Percentiles rank a stretch among this genome's conserved stretches.
These are phyloP conservation scores for Neocallimastix lanati DNA, from an alignment of 192 early-diverging fungal species.

Conservation along the genomic window DNA sequence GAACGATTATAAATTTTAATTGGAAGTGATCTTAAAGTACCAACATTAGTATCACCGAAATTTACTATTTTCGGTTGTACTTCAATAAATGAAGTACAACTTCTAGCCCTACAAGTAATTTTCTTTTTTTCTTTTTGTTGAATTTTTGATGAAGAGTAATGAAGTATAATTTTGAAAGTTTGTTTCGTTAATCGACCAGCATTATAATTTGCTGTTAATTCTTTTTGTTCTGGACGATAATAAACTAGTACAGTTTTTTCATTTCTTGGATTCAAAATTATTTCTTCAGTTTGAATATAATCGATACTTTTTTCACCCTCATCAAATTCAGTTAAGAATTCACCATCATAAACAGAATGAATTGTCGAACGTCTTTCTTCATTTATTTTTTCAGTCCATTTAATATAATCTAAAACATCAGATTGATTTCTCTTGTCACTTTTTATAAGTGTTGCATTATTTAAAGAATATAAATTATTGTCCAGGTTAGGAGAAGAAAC, in stretches of 20 bases:
- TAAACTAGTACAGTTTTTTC: conserved; percentile 67
- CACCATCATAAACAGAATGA: background rate
- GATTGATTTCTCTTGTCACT: background rate
- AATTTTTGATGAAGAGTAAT: conserved; percentile 17
- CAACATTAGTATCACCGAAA: conserved; percentile 93
- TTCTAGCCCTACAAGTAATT: conserved; percentile 74
- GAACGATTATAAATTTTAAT: conserved; percentile 70
- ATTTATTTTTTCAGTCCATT: background rate
- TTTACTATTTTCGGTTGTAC: conserved; percentile 66
- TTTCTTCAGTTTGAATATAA: conserved; percentile 61
- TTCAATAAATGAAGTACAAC: conserved; percentile 83
- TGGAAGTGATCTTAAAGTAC: conserved; percentile 69
- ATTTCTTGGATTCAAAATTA: conserved; percentile 62
- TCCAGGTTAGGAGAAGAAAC: background rate
- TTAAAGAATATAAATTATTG: background rate
- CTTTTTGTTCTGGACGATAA: conserved; percentile 49
- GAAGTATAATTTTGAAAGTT: conserved; percentile 50
- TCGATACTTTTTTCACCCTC: background rate
- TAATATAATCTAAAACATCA: background rate
- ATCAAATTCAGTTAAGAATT: background rate
- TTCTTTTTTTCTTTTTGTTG: conserved; percentile 45
- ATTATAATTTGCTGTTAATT: conserved; percentile 36
- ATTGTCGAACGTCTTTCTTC: background rate
- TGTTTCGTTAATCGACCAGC: conserved; percentile 50
- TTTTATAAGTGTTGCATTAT: background rate